phyloP scores from a whole-genome alignment of 2,329 filamentous ascomycete genomes.

The Aspergillus sp. region DNA sequence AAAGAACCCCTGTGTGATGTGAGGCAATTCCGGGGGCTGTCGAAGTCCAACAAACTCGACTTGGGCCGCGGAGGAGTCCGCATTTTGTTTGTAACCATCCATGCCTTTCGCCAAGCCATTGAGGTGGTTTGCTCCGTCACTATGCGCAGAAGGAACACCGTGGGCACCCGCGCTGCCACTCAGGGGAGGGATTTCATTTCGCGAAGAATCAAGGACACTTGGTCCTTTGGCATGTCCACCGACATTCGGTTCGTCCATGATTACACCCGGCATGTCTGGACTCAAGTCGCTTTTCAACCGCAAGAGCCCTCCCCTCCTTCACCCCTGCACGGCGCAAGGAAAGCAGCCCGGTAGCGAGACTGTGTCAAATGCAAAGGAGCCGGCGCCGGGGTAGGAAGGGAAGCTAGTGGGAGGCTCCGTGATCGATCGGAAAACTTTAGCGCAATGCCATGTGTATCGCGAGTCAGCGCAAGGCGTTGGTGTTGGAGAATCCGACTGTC shows the following conservation, averaged over 20 bases:
- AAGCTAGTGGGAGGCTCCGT: slow-evolving; percentile 18
- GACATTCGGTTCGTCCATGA: slow-evolving; percentile 38
- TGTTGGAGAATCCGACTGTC: no score
- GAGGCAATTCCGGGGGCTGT: slow-evolving; percentile 53
- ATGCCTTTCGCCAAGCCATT: slow-evolving; percentile 25
- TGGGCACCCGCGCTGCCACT: slow-evolving; percentile 14
- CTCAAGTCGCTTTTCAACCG: slow-evolving; percentile 8
- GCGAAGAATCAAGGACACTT: slow-evolving; percentile 17
- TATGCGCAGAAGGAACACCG: slow-evolving; percentile 12
- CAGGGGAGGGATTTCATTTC: slow-evolving; percentile 22
- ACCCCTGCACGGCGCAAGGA: slow-evolving; percentile 26
- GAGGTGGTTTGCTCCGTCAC: slow-evolving; percentile 23
- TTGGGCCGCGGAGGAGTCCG: slow-evolving; percentile 6
- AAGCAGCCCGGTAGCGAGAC: slow-evolving; percentile 18
- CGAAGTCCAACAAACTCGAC: slow-evolving; percentile 1
- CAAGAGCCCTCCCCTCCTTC: slow-evolving; percentile 26
- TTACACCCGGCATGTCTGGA: slow-evolving; percentile 41
- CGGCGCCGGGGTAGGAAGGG: slow-evolving; percentile 23
- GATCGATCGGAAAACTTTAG: slow-evolving; percentile 16
- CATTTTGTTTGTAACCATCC: slow-evolving; percentile 11
- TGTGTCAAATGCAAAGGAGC: slow-evolving; percentile 16
- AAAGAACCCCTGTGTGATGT: slow-evolving; percentile 74
- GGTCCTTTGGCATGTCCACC: slow-evolving; percentile 25
- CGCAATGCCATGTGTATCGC: slow-evolving; percentile 24
- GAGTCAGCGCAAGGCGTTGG: no score